Evolutionary conservation across 2,329 filamentous ascomycete species (phyloP), one percentile per base, ranked within the genome.

Genomic region (Aspergillus ochraceoroseus): DNA sequence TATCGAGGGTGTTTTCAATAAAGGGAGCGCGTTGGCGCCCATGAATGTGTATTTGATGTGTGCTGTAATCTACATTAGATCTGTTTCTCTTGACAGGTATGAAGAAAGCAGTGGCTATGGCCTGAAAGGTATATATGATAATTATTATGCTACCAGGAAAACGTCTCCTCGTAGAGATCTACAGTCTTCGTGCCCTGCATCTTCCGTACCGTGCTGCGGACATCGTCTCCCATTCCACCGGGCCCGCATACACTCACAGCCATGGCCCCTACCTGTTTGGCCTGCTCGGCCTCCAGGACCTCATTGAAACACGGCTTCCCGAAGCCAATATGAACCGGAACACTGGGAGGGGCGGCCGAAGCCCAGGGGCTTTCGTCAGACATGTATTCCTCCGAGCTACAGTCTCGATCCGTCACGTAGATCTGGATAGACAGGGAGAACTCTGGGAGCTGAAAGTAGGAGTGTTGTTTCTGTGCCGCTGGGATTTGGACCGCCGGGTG

Each of bases 11-110:
- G 60, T 57, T 42, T 42, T 56, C 7, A 52, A 54, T 9, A 65
- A 51, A 2, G 66, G 68, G 34, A 62, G 61, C 46, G 58, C 58
- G 0, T 26, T 60, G 20, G 61, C 80, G 37, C 76, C 80, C 0
- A 80, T 83, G 8, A 85, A 85, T 56, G 22, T 77, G 61, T 71
- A 79, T 32, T 72, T 70, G 56, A 46, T 82, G 32, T 44, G 22
- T 40, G 36, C 27, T 50, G 37, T 50, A 42, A 20, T 8, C n/a
- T 48, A n/a, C 13, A 31, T 25, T 13, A 19, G 8, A 19, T 15
- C 8, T 14, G 11, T 17, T 11, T 9, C 6, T 29, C 7, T n/a
- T n/a, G 17, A 31, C 20, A 9, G 17, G 4, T 12, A 12, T 17
- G 12, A 7, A 20, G 20, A 30, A 9, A 23, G 12, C n/a, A n/a